phyloP scores from a whole-genome alignment of 331 rosid species.

The Quercus phellos region DNA sequence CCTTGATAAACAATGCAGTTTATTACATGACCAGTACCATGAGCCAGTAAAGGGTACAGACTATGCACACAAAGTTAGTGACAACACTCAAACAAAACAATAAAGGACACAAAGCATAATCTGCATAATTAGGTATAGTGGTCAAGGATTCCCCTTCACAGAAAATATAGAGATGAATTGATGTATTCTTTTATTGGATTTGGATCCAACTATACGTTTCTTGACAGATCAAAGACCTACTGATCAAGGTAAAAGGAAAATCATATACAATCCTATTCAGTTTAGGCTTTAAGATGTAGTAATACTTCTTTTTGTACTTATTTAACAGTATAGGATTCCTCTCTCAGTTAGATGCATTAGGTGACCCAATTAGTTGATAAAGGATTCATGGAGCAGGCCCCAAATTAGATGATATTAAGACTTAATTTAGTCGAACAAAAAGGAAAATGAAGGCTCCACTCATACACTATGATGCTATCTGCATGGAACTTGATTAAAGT shows the following conservation, averaged over 20 bases:
- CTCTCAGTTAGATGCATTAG: neutral
- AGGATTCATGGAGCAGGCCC: neutral
- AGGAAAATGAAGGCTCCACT: neutral
- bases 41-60: neutral
- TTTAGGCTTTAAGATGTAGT: neutral
- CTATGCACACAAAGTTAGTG: neutral
- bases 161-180: too few relatives aligned
- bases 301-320: neutral
- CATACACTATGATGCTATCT: neutral
- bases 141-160: too few relatives aligned
- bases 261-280: neutral
- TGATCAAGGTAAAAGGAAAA: neutral
- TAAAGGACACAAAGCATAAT: neutral
- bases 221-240: neutral
- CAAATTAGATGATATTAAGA: neutral
- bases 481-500: neutral
- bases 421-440: neutral
- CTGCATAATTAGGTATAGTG: neutral
- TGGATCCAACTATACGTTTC: neutral
- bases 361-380: neutral
- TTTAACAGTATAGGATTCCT: neutral
- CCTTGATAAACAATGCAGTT: neutral
- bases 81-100: neutral
- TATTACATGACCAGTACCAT: neutral
- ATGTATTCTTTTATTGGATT: neutral